Percentiles rank a stretch among this genome's conserved stretches.
Conservation (phyloP, 169 alveolate species). For the Plasmodium cynomolgi region DNA sequence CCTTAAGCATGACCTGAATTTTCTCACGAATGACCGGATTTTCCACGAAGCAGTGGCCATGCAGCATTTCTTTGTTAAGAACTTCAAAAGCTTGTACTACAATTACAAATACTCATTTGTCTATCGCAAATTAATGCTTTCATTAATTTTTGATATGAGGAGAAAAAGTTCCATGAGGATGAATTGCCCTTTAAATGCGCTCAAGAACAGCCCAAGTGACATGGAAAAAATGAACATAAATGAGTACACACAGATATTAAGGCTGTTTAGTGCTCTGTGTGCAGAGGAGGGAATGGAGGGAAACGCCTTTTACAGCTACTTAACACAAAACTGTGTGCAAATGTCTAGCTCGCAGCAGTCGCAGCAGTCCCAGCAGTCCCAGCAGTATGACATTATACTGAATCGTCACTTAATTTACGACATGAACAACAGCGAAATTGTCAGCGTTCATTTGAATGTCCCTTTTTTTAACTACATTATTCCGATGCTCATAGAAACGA, state of each 20-base stretch:
- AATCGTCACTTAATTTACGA: conserved; percentile 16
- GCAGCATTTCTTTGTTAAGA: conserved; percentile 47
- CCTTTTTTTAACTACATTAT: conserved; percentile 65
- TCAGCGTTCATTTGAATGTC: conserved; percentile 16
- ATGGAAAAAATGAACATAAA: conserved; percentile 7
- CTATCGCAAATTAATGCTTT: conserved; percentile 35
- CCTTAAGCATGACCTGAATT: conserved; percentile 33
- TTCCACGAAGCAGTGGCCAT: conserved; percentile 8
- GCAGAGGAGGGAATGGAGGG: background rate
- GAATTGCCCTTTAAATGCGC: background rate
- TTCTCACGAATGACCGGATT: conserved; percentile 16
- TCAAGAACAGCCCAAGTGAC: background rate
- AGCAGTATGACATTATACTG: conserved; percentile 2
- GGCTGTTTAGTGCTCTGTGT: conserved; percentile 12
- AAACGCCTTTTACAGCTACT: conserved; percentile 35
- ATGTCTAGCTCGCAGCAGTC: background rate
- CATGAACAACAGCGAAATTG: conserved; percentile 7
- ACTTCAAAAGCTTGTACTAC: conserved; percentile 48
- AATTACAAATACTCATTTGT: conserved; percentile 51
- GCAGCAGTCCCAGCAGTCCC: background rate
- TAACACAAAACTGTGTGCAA: conserved; percentile 23
- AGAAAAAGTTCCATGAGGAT: conserved; percentile 7
- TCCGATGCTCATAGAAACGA: conserved; percentile 61
- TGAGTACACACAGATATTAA: conserved; percentile 17
- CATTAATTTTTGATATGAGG: conserved; percentile 39